Base-by-base conservation (phyloP, 371 early-diverging fungal species). In the Mortierella sp. region DNA sequence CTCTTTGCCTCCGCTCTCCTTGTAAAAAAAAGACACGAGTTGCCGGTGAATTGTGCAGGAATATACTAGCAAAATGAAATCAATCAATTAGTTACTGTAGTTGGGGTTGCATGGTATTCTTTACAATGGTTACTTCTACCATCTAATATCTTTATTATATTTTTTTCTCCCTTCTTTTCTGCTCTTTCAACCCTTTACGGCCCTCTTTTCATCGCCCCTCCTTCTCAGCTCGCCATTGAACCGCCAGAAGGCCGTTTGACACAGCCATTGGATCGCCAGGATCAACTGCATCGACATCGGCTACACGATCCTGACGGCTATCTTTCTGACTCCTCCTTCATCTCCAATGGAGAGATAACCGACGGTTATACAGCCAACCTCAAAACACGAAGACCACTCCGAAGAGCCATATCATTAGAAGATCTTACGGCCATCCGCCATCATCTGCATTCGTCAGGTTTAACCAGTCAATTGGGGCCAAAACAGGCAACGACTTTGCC, bases 321-420 rank as follows among this genome's bases (percentile, higher is more conserved):
- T 51, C 61, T 70, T 8, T 71, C 75, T 2, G 74, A 74, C 40
- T 64, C 75, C 5, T 79, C 75, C 22, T 63, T 39, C 64, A 51
- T 70, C 52, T 73, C 73, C 26, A 52, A 59, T 47, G 74, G 68
- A 43, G 80, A 79, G 5, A 64, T 74, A 49, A 73, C 71, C 14
- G 74, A 74, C 37, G 47, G 45, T n/a, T 64, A 49, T 28, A 59
- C 62, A 26, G 52, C 68, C 30, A 45, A 45, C 28, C 45, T 55
- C 35, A 67, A 52, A 39, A 62, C 73, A 39, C 57, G 51, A 28
- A 65, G 66, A 39, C 69, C 72, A 5, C 47, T 78, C n/a, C 71
- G 80, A 47, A 52, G 80, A 49, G 80, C 80, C 60, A 64, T 79
- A 40, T 79, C 80, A 16, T 59, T 79, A 2, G 80, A 79, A 30